Conservation (phyloP, 441 rosid species). For the Eutrema salsugineum region DNA sequence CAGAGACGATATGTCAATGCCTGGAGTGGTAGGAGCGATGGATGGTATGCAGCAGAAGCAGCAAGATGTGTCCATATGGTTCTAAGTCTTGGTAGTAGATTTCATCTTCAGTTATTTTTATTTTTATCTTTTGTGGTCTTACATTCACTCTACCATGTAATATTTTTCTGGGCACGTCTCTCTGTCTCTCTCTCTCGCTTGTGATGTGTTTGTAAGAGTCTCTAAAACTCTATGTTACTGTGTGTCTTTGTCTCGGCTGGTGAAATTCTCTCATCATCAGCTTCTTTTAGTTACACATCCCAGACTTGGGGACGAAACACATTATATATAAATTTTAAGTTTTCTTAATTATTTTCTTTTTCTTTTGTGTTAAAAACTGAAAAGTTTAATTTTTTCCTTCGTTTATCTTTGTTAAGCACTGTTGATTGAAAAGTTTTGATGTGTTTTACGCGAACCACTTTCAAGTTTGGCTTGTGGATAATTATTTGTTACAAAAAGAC, state of each 20-base stretch:
- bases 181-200: slow-evolving; percentile 1
- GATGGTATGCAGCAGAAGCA: slow-evolving; percentile 47
- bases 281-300: slow-evolving; percentile 18
- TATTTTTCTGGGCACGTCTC: slow-evolving; percentile 26
- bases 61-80: slow-evolving; percentile 75
- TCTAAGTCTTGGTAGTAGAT: slow-evolving; percentile 32
- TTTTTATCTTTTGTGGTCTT: neutral
- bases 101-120: slow-evolving; percentile 11
- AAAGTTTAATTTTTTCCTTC: neutral
- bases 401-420: neutral
- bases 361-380: too few species aligned
- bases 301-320: slow-evolving; percentile 21
- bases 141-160: slow-evolving; percentile 22
- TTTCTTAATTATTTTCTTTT: neutral
- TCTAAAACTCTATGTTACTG: slow-evolving; percentile 17
- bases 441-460: neutral
- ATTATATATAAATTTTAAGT: neutral
- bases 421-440: neutral
- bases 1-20: slow-evolving; percentile 57
- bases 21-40: slow-evolving; percentile 40
- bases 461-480: neutral
- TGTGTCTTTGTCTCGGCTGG: slow-evolving; percentile 16
- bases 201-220: slow-evolving; percentile 24
- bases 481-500: neutral
- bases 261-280: neutral